Percentiles rank a stretch among this genome's conserved stretches.
Conservation (phyloP, 352 stramenopile species). For the Globisporangium recalcitrans region DNA sequence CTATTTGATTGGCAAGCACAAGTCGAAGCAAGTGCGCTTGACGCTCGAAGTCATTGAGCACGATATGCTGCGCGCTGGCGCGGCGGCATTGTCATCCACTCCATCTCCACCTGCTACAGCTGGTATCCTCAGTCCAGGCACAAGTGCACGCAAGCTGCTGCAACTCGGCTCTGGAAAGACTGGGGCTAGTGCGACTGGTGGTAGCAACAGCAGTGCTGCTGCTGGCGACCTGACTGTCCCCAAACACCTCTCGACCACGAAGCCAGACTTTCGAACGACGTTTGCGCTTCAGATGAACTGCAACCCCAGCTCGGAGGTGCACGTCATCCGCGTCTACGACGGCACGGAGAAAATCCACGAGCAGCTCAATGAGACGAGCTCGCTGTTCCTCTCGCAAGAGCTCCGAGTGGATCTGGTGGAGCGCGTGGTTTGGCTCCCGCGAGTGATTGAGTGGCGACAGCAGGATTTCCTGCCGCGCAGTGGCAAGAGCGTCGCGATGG, state of each 20-base stretch:
- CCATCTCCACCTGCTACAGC: slow-evolving; percentile 2
- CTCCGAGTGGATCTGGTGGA: slow-evolving; percentile 32
- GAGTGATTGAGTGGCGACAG: slow-evolving; percentile 60
- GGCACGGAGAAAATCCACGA: slow-evolving; percentile 35
- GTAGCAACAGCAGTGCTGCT: slow-evolving; percentile 17
- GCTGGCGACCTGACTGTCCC: slow-evolving; percentile 19
- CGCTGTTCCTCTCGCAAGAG: slow-evolving; percentile 35
- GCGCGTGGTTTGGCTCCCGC: slow-evolving; percentile 46
- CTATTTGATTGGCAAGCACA: slow-evolving; percentile 33
- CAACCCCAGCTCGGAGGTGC: slow-evolving; percentile 18
- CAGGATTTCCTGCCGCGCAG: slow-evolving; percentile 18
- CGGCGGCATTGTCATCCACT: slow-evolving; percentile 22
- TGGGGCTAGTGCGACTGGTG: slow-evolving; percentile 1
- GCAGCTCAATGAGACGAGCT: slow-evolving; percentile 69
- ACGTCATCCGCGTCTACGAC: slow-evolving; percentile 72
- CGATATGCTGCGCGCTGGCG: slow-evolving; percentile 52
- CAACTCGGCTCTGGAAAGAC: slow-evolving; percentile 28
- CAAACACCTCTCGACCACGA: slow-evolving; percentile 25
- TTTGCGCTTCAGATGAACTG: slow-evolving; percentile 82
- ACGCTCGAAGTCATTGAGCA: slow-evolving; percentile 86
- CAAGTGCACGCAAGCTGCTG: slow-evolving; percentile 16
- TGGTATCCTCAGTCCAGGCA: slow-evolving; percentile 16
- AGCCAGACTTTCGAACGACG: slow-evolving; percentile 74
- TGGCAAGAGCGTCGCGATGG: slow-evolving; percentile 14
- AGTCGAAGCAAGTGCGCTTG: slow-evolving; percentile 22